phyloP scores from a whole-genome alignment of 148 eudicot species.

The Cornus florida region DNA sequence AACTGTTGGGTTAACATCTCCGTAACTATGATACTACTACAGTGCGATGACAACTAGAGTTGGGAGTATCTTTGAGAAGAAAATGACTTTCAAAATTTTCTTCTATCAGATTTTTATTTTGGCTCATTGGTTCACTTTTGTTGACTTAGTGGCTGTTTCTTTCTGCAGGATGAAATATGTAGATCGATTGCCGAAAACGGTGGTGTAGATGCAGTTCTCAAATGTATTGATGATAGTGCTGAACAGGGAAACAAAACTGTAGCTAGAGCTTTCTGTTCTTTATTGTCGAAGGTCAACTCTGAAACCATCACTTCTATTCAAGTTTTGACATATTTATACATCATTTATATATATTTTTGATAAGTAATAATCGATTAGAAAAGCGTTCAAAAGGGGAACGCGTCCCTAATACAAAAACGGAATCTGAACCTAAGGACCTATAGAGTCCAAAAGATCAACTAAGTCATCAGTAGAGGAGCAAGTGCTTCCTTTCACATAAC shows the following conservation, averaged over 20 bases:
- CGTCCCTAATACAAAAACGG: no score
- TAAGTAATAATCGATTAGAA: no score
- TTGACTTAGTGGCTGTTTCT: constrained; percentile 23
- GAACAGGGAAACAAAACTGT: constrained; percentile 60
- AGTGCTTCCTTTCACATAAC: no score
- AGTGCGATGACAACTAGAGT: background rate
- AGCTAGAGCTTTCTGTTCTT: constrained; percentile 70
- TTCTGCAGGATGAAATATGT: constrained; percentile 92
- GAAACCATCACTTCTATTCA: background rate
- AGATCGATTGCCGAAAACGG: constrained; percentile 77
- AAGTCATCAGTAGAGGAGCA: no score
- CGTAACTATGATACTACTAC: background rate
- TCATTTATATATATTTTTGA: no score
- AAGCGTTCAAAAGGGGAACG: no score
- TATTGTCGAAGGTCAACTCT: constrained; percentile 66
- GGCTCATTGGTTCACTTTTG: background rate
- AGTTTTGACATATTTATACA: background rate
- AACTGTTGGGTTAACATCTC: background rate
- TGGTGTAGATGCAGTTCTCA: constrained; percentile 80
- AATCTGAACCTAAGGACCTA: no score
- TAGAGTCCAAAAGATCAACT: no score
- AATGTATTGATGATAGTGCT: constrained; percentile 78
- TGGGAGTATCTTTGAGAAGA: background rate
- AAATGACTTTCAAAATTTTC: background rate
- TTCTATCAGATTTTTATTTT: background rate